Evolutionary conservation across 2,329 filamentous ascomycete genomes (phyloP), one percentile per base, ranked within the genome.

Genomic region (Fusarium goolgardi): DNA sequence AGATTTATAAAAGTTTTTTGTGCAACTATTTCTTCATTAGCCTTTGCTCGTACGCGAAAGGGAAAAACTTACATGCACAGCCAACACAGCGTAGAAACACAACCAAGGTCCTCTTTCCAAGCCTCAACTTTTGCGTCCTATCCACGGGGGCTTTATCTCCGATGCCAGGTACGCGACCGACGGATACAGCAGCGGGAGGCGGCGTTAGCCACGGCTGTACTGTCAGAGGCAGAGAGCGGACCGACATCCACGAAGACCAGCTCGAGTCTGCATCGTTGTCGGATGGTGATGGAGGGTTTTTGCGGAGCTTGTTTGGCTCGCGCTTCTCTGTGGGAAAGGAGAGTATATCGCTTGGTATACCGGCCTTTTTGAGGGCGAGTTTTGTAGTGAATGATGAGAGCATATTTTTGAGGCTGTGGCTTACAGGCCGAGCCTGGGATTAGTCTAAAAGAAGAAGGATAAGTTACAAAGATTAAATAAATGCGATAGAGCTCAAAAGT

Each of bases 1-100:
- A 88, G 81, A 63, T 81, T 78, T 61, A 88, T 78, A 72, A 89
- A 88, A 7, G 85, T 83, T 69, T 87, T 84, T 70, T 86, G 84
- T 21, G 85, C 85, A 72, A 86, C 84, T 86, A 10, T 2, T 1
- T 13, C 5, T 13, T 13, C 12, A 12, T 39, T 39, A 39, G 35
- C 13, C 11, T 8, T 39, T 39, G 12, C 13, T 20, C 5, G 34
- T 11, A 6, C 13, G 20, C 7, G 7, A 13, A 39, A 20, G 35
- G 35, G 6, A 21, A 39, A 21, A 8, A 39, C 83, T 65, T 79
- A 86, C 84, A 86, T 10, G 85, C 85, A 74, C 85, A 86, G 9
- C 84, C 85, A 15, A 86, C 84, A 52, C 84, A 87, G 12, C 85
- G 82, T 55, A 86, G 67, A 69, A 87, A 86, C 21, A 86, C 81